Evolutionary conservation across 1,284 basidiomycete species (phyloP), one percentile per base, ranked within the genome.

Genomic region (Ceratobasidium sp.): DNA sequence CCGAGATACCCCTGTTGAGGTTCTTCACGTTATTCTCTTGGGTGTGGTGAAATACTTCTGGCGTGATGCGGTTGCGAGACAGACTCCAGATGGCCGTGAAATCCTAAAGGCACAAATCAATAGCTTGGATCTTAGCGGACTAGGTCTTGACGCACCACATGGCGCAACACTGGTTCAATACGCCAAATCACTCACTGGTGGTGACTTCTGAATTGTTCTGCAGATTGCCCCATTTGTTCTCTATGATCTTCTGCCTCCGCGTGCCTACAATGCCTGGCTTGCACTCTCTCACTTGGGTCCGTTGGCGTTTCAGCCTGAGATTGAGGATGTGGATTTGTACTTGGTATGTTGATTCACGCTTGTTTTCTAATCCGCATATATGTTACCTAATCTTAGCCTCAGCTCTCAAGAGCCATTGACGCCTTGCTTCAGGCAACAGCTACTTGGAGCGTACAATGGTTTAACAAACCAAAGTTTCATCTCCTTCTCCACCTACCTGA

Each of bases 401-500:
- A 61, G 2, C 77, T 85, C 0, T 61, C 80, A 7, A 2, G 42
- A 1, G 82, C 79, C 49, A 84, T 86, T n/a, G 33, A 83, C 0
- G 26, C 80, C 8, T 84, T 85, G 66, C 79, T 85, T 0, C 23
- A 81, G 0, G 78, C 78, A 3, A 81, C 82, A 0, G 81, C 80
- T 0, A 64, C 35, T 0, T 84, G 82, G 82, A 83, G 81, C 1
- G 68, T 66, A 3, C 80, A 76, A 0, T 85, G 84, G 85, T 84
- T 85, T 74, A 85, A 85, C 76, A 86, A 86, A 75, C 82, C 84
- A 0, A 86, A 86, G 71, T 85, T 82, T 49, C 81, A 82, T 49
- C 74, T 82, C 15, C 11, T 82, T 2, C 49, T 79, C 1, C 81
- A 82, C 28, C 69, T 82, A 13, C 51, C 74, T 5, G 45, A 63